Percentiles rank a stretch among this genome's conserved stretches.
Conservation (phyloP, 805 yeast genomes). For the Kazachstania taianensis region DNA sequence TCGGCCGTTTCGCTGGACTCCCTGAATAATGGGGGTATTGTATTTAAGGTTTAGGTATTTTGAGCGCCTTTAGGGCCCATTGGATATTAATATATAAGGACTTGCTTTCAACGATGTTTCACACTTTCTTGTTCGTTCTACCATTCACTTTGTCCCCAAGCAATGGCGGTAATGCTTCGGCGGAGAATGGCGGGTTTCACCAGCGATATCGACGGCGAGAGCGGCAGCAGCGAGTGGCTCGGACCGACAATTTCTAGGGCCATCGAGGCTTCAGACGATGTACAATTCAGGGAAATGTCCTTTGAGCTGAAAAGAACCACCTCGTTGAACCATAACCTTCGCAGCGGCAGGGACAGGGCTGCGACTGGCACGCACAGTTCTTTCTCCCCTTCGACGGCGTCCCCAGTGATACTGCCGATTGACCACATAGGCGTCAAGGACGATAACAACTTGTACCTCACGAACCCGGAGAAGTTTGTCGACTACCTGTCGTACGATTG, state of each 20-base stretch:
- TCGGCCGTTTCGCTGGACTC: too few species aligned
- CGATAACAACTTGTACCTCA: slow-evolving; percentile 54
- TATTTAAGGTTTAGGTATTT: too few species aligned
- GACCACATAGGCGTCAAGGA: slow-evolving; percentile 33
- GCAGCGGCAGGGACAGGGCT: neutral
- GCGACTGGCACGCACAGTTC: neutral
- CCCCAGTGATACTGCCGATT: neutral
- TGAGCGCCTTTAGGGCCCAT: too few species aligned
- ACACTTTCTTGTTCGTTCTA: too few species aligned
- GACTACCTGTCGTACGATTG: slow-evolving; percentile 88
- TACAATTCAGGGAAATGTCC: slow-evolving; percentile 56
- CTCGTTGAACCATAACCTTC: slow-evolving; percentile 30
- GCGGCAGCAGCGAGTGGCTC: too few species aligned
- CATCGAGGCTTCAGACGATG: slow-evolving; percentile 59
- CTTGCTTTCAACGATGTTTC: too few species aligned
- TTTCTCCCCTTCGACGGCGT: neutral
- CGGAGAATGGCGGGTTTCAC: too few species aligned
- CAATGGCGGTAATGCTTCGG: too few species aligned
- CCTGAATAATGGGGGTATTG: too few species aligned
- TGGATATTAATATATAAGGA: too few species aligned
- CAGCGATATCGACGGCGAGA: too few species aligned
- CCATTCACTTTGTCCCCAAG: too few species aligned
- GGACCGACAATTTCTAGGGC: slow-evolving; percentile 33
- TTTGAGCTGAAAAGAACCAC: slow-evolving; percentile 69
- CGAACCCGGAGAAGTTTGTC: slow-evolving; percentile 68